Base-by-base conservation (phyloP, 164 flowering plant genomes). In the Aristolochia fimbriata region DNA sequence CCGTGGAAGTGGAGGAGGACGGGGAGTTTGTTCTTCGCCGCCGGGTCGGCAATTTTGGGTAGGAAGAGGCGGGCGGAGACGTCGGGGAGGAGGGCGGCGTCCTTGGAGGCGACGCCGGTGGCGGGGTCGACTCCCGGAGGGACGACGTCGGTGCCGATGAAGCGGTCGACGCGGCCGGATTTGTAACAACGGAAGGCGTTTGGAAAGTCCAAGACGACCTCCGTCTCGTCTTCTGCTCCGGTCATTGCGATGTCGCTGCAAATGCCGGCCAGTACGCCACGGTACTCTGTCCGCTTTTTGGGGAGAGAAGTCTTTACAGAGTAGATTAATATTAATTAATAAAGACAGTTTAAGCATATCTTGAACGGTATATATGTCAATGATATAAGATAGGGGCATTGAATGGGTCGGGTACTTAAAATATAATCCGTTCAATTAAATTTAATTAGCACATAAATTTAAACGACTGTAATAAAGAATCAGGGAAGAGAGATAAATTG, bases 1-100 rank as follows among this genome's bases (percentile, higher is more conserved):
- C 85, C 86, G 31, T 78, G 93, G 75, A 70, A 74, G 74, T 79
- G 78, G 61, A 81, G 61, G 30, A 83, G 57, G 62, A 81, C 52
- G 45, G 88, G 82, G 31, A 81, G 72, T 17, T 66, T 72, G 0
- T 43, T 17, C 17, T 66, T 72, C 4, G 24, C 11, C 16, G 17
- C 37, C 1, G 57, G 15, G 53, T 21, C 3, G 14, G 49, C 22
- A 55, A 21, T 21, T 23, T 51, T 45, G 8, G 51, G 74, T 60
- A 55, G 70, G 67, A 50, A 69, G 63, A 66, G 54, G 19, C 69
- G 63, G 17, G 57, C 73, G 16, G 63, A 53, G 63, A 71, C 63
- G 14, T n/a, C 45, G 30, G 57, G 14, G 55, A 51, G 13, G 52
- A 65, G 13, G 69, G 16, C 15, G 46, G 59, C 59, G 70, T 76